Percentiles rank a stretch among this genome's conserved stretches.
These are phyloP conservation scores for Boletus reticulatus DNA, from an alignment of 768 basidiomycete species.

Conservation along the genomic window DNA sequence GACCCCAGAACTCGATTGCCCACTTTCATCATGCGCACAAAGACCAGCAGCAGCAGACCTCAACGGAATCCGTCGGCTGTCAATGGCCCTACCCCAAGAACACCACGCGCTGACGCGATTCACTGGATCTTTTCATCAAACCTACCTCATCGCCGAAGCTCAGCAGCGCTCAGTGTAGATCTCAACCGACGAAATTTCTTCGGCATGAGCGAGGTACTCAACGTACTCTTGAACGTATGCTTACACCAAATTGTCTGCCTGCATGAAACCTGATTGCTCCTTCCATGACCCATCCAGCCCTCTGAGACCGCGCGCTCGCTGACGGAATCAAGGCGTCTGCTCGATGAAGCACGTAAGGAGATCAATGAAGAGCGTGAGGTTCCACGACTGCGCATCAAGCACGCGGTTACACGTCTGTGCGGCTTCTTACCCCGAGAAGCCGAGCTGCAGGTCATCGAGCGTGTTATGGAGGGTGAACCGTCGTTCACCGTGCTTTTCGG, in stretches of 20 bases:
- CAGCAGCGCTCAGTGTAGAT: constrained; percentile 57
- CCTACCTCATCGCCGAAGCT: constrained; percentile 59
- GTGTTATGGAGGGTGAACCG: constrained; percentile 63
- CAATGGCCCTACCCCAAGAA: constrained; percentile 22
- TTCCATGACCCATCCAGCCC: constrained; percentile 46
- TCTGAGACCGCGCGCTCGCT: constrained; percentile 76
- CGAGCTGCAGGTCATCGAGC: constrained; percentile 65
- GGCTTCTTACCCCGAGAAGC: constrained; percentile 68
- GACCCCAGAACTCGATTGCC: constrained; percentile 1
- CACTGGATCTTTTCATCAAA: constrained; percentile 79
- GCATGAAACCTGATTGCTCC: constrained; percentile 8
- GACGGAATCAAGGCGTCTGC: constrained; percentile 69
- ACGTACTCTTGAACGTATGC: constrained; percentile 72
- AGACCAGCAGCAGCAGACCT: constrained; percentile 20
- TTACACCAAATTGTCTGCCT: neutral
- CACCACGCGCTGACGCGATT: constrained; percentile 41
- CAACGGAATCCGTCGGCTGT: constrained; percentile 23
- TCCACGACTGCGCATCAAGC: constrained; percentile 64
- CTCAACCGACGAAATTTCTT: constrained; percentile 71
- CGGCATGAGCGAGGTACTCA: constrained; percentile 75
- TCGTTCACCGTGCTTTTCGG: constrained; percentile 81
- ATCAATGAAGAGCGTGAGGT: constrained; percentile 67
- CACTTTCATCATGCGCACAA: constrained; percentile 25
- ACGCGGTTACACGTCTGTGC: constrained; percentile 76
- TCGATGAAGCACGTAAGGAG: constrained; percentile 78